Percentiles rank a stretch among this genome's conserved stretches.
phyloP scores from a whole-genome alignment of 2,329 filamentous ascomycete species.

The Macrophomina phaseolina region DNA sequence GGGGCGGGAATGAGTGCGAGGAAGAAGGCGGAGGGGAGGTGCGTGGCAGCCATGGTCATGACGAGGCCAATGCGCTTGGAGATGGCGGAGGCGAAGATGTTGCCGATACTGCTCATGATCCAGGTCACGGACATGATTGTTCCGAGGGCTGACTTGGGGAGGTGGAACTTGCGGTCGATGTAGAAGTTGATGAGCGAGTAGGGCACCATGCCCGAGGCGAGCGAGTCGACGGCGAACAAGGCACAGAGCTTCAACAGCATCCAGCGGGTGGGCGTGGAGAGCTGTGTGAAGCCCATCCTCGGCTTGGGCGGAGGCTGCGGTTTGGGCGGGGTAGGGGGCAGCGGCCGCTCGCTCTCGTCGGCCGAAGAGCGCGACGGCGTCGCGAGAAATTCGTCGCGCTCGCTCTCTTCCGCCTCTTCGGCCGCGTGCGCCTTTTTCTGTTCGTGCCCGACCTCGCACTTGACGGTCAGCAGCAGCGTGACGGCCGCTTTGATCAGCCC shows the following conservation, averaged over 20 bases:
- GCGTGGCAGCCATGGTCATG: conserved; percentile 49
- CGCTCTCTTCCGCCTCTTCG: conserved; percentile 36
- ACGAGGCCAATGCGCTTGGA: conserved; percentile 66
- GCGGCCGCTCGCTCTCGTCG: conserved; percentile 30
- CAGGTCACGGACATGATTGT: conserved; percentile 59
- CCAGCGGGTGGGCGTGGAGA: conserved; percentile 61
- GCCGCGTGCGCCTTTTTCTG: neutral
- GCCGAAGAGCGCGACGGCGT: conserved; percentile 20
- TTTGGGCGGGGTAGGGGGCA: conserved; percentile 18
- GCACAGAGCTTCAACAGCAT: conserved; percentile 68
- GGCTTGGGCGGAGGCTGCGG: conserved; percentile 26
- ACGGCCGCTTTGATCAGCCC: conserved; percentile 47
- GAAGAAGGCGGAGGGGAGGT: conserved; percentile 44
- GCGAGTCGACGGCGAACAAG: conserved; percentile 71
- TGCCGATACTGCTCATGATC: conserved; percentile 50
- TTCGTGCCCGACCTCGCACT: conserved; percentile 42
- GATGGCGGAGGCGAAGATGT: conserved; percentile 64
- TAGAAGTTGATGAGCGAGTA: conserved; percentile 60
- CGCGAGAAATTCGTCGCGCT: conserved; percentile 32
- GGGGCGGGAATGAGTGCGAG: conserved; percentile 38
- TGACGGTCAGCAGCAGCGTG: conserved; percentile 45
- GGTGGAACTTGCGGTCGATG: conserved; percentile 60
- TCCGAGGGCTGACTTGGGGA: conserved; percentile 60
- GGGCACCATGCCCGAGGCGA: conserved; percentile 72
- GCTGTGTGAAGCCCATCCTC: conserved; percentile 53